Percentiles rank a stretch among this genome's conserved stretches.
Conservation (phyloP, 1,284 basidiomycete species). For the Abortiporus biennis region DNA sequence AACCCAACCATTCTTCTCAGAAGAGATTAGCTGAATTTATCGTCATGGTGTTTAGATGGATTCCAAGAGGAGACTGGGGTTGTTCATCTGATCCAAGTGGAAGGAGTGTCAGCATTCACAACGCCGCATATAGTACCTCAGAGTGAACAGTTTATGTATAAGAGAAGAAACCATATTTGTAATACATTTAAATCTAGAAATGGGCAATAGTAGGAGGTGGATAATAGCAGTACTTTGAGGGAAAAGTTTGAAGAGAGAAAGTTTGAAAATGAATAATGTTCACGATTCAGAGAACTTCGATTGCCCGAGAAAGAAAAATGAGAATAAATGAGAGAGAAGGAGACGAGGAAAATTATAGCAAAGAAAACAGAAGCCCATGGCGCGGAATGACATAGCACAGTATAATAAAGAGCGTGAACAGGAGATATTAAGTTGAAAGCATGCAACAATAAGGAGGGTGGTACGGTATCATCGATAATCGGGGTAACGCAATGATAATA, state of each 20-base stretch:
- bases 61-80: conserved; percentile 95
- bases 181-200: conserved; percentile 21
- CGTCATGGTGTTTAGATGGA: conserved; percentile 62
- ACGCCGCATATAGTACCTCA: conserved; percentile 70
- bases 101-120: conserved; percentile 93
- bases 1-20: conserved; percentile 9
- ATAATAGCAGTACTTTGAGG: conserved; percentile 1
- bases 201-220: conserved; percentile 1
- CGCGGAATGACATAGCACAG: conserved; percentile 22
- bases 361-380: conserved; percentile 17
- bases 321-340: conserved; percentile 13
- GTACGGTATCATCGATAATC: conserved; percentile 28
- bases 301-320: conserved; percentile 15
- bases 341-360: background rate
- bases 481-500: conserved; percentile 14
- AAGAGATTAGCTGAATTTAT: background rate
- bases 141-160: conserved; percentile 5
- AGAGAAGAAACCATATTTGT: conserved; percentile 20
- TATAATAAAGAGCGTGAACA: conserved; percentile 14
- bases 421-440: conserved; percentile 10
- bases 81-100: conserved; percentile 94
- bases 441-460: conserved; percentile 8
- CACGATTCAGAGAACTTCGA: conserved; percentile 14
- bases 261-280: conserved; percentile 15
- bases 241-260: conserved; percentile 8